A percentile compares a stretch with the other conserved stretches of the same genome.
phyloP scores from a whole-genome alignment of 2,329 filamentous ascomycete genomes.

The Didymella pinodella region DNA sequence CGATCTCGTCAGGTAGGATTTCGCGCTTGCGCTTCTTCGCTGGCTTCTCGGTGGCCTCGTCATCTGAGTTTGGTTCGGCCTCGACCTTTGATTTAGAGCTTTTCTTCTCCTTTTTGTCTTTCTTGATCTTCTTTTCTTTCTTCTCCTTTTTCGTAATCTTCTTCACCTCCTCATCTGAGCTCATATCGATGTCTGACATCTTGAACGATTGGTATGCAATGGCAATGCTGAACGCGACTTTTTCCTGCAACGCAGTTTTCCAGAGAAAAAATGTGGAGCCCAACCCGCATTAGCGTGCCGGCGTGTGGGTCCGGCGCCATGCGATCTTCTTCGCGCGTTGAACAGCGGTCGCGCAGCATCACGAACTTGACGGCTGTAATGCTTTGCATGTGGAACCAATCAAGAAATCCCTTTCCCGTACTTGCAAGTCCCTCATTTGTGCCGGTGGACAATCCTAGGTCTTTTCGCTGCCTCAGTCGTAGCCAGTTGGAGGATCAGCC shows the following conservation, averaged over 20 bases:
- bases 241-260: constrained; percentile 20
- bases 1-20: constrained; percentile 71
- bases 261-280: constrained; percentile 15
- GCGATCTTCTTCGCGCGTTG: constrained; percentile 2
- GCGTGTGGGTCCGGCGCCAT: constrained; percentile 15
- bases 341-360: constrained; percentile 6
- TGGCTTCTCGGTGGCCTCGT: constrained; percentile 31
- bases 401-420: no score
- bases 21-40: constrained; percentile 62
- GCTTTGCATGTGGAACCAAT: neutral
- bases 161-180: constrained; percentile 19
- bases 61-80: constrained; percentile 24
- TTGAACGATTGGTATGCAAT: constrained; percentile 2
- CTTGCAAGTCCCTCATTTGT: neutral
- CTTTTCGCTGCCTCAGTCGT: neutral
- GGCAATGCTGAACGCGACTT: constrained; percentile 7
- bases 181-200: constrained; percentile 25
- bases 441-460: neutral
- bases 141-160: constrained; percentile 31
- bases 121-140: constrained; percentile 33
- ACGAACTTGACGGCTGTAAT: neutral
- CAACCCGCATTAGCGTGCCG: constrained; percentile 17
- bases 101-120: constrained; percentile 40
- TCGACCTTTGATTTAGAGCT: constrained; percentile 30
- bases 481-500: neutral